Percentiles rank a stretch among this genome's conserved stretches.
phyloP scores from a whole-genome alignment of 2,329 filamentous ascomycete genomes.

The Mycosphaerella sp. region DNA sequence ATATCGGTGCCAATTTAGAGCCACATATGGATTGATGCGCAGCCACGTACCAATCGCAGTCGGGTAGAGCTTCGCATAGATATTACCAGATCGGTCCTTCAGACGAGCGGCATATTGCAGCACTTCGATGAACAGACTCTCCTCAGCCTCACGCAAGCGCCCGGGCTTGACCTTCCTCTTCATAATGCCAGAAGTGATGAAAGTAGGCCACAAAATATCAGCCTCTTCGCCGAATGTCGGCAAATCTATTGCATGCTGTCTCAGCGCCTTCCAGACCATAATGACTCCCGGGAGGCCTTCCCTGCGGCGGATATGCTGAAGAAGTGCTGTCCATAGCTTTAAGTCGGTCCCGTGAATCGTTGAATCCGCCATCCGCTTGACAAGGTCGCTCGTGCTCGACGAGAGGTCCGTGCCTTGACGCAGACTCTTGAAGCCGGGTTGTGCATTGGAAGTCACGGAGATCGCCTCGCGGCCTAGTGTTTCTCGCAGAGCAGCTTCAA shows the following conservation, averaged over 20 bases:
- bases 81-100: neutral
- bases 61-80: conserved; percentile 5
- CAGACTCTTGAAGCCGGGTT: conserved; percentile 16
- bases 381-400: conserved; percentile 1
- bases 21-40: conserved; percentile 22
- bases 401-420: conserved; percentile 32
- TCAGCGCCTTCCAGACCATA: conserved; percentile 42
- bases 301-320: conserved; percentile 39
- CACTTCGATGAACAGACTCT: conserved; percentile 3
- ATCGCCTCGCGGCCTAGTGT: conserved; percentile 3
- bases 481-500: conserved; percentile 16
- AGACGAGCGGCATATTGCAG: conserved; percentile 6
- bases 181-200: conserved; percentile 37
- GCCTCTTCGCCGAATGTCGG: conserved; percentile 38
- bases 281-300: conserved; percentile 39
- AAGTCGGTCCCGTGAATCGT: conserved; percentile 29
- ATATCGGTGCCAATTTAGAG: conserved; percentile 31
- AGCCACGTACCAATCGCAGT: conserved; percentile 37
- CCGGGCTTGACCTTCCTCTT: neutral
- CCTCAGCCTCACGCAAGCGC: neutral
- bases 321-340: conserved; percentile 37
- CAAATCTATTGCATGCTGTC: conserved; percentile 34
- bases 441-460: neutral
- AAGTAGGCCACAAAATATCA: conserved; percentile 42
- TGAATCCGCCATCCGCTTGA: conserved; percentile 32